Evolutionary conservation across 176 grass and related monocot species (phyloP), one percentile per base, ranked within the genome.

Genomic region (Cenchrus purpureus): DNA sequence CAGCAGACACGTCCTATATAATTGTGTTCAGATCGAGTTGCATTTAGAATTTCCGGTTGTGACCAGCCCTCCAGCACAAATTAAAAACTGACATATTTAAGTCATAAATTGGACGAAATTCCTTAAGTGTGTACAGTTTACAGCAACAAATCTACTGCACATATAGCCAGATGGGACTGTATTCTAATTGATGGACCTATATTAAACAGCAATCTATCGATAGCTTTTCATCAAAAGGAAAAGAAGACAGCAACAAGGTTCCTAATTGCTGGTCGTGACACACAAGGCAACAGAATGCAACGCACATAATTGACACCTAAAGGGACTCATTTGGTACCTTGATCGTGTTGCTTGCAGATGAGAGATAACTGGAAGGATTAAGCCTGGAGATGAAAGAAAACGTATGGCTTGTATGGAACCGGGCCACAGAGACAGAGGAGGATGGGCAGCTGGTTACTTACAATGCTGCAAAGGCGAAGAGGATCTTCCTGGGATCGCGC

Each of bases 381-480:
- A 72, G 19, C 11, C 20, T 42, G 55, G 19, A 62, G 37, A 70
- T 17, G 29, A 3, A 72, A 49, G 53, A 60, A 46, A 76, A 71
- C 5, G 1, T 10, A 19, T 50, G 11, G 2, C 25, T 1, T 82
- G n/a, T 19, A 49, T 16, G 53, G 37, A 71, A 44, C 64, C 10
- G 34, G 53, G 58, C 52, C 83, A 60, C 42, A 15, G 19, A 50
- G 63, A 68, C 31, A 68, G 29, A 78, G 65, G 66, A 62, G 8
- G 59, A 62, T 62, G 50, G 10, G n/a, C 14, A 9, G 44, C 12
- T 64, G 9, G 19, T 71, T 6, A 77, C 88, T 86, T 67, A 89
- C 88, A 89, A 15, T 34, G 88, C 83, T 58, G 88, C 88, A 66
- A 89, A 89, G 14, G 70, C 44, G 22, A 89, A 89, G 16, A 89